Evolutionary conservation across 2,329 filamentous ascomycete species (phyloP).

Genomic region (Phialemoniopsis sp.): DNA sequence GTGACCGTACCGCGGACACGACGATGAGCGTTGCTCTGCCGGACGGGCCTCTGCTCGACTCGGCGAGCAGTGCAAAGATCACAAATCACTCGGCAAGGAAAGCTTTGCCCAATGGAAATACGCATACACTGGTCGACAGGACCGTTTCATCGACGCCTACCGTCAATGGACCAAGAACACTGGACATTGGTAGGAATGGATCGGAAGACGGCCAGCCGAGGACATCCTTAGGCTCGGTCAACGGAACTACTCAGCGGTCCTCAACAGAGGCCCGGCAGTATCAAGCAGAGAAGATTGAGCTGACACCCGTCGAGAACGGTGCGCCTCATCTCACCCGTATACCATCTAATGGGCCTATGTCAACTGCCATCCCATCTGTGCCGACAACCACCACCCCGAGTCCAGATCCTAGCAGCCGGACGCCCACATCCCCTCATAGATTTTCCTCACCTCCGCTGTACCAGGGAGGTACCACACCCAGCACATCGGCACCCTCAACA

Average conservation of each 20-base stretch:
- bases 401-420: constrained; percentile 13
- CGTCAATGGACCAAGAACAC: too few species aligned
- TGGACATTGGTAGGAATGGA: constrained; percentile 4
- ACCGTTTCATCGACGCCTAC: constrained; percentile 7
- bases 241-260: too few species aligned
- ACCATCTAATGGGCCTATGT: too few species aligned
- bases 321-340: too few species aligned
- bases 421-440: constrained; percentile 39
- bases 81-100: constrained; percentile 8
- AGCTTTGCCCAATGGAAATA: constrained; percentile 15
- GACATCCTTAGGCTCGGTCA: constrained; percentile 14
- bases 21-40: constrained; percentile 27
- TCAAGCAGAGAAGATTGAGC: too few species aligned
- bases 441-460: constrained; percentile 63
- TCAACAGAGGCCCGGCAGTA: too few species aligned
- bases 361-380: constrained; percentile 10
- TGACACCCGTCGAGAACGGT: too few species aligned
- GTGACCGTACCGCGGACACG: constrained; percentile 25
- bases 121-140: constrained; percentile 19
- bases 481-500: constrained; percentile 9
- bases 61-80: constrained; percentile 15
- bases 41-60: constrained; percentile 29
- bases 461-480: constrained; percentile 12
- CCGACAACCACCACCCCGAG: constrained; percentile 11
- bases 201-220: constrained; percentile 24